Conservation (phyloP, 2,329 filamentous ascomycete genomes). For the Calonectria ilicicola region DNA sequence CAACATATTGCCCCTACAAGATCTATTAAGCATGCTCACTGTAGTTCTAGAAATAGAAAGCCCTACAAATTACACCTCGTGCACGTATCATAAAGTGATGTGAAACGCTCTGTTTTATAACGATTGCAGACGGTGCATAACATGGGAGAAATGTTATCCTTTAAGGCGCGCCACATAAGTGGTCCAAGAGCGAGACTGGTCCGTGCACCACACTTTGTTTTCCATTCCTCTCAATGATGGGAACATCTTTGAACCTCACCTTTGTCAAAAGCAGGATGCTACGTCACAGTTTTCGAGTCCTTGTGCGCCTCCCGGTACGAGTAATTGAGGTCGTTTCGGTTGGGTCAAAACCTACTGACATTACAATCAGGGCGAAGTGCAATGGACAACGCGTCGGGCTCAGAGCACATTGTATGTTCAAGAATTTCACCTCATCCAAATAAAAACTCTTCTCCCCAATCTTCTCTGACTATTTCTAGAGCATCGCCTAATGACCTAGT, state of each 20-base stretch:
- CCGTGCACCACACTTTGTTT: slow-evolving; percentile 38
- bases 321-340: neutral
- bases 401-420: slow-evolving; percentile 42
- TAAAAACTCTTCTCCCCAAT: neutral
- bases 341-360: slow-evolving; percentile 21
- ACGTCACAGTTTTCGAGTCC: slow-evolving; percentile 42
- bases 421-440: neutral
- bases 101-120: too few relatives aligned
- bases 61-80: too few relatives aligned
- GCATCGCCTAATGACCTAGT: slow-evolving; percentile 30
- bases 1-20: too few relatives aligned
- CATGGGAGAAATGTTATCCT: too few relatives aligned
- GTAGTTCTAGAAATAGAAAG: too few relatives aligned
- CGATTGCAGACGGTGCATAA: too few relatives aligned
- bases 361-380: slow-evolving; percentile 31
- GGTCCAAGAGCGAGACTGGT: slow-evolving; percentile 16
- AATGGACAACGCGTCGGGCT: slow-evolving; percentile 40
- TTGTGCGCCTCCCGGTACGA: slow-evolving; percentile 41
- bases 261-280: slow-evolving; percentile 44
- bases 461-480: slow-evolving; percentile 22
- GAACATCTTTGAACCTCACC: slow-evolving; percentile 37
- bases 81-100: too few relatives aligned
- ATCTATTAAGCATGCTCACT: too few relatives aligned
- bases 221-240: slow-evolving; percentile 21
- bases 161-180: neutral